phyloP scores from a whole-genome alignment of 495 filamentous ascomycete genomes.

The Aspergillus affinis region DNA sequence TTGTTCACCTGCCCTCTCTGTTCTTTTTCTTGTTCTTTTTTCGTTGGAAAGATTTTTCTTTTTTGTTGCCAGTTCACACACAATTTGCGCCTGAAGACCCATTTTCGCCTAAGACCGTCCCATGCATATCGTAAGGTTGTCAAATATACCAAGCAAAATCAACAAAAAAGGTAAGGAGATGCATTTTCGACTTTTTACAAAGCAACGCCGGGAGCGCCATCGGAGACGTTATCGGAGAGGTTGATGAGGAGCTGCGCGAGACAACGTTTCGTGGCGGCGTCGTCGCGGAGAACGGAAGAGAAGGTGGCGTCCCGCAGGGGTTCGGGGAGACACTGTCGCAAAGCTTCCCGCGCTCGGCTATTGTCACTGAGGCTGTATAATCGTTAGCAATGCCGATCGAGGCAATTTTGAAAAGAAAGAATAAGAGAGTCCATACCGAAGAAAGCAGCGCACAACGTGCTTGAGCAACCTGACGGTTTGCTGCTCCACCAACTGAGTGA shows the following conservation, averaged over 20 bases:
- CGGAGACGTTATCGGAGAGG: constrained; percentile 87
- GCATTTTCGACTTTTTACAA: constrained; percentile 47
- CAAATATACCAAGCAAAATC: constrained; percentile 39
- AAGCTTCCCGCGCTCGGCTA: constrained; percentile 88
- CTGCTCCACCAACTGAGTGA: constrained; percentile 93
- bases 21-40: constrained; percentile 15
- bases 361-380: constrained; percentile 83
- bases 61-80: constrained; percentile 26
- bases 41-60: constrained; percentile 10
- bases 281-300: constrained; percentile 91
- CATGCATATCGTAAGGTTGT: constrained; percentile 50
- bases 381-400: constrained; percentile 17
- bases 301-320: constrained; percentile 97
- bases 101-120: constrained; percentile 50
- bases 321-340: constrained; percentile 95
- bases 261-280: constrained; percentile 97
- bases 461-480: constrained; percentile 95
- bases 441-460: constrained; percentile 96
- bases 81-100: constrained; percentile 47
- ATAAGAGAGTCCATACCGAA: constrained; percentile 60
- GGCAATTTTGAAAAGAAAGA: not conserved
- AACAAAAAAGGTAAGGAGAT: constrained; percentile 30
- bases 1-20: constrained; percentile 3
- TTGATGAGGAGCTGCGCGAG: constrained; percentile 96
- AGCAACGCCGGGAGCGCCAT: constrained; percentile 48